These are phyloP conservation scores for Sphaceloma murrayae DNA, from an alignment of 2,329 filamentous ascomycete species.

Conservation along the genomic window DNA sequence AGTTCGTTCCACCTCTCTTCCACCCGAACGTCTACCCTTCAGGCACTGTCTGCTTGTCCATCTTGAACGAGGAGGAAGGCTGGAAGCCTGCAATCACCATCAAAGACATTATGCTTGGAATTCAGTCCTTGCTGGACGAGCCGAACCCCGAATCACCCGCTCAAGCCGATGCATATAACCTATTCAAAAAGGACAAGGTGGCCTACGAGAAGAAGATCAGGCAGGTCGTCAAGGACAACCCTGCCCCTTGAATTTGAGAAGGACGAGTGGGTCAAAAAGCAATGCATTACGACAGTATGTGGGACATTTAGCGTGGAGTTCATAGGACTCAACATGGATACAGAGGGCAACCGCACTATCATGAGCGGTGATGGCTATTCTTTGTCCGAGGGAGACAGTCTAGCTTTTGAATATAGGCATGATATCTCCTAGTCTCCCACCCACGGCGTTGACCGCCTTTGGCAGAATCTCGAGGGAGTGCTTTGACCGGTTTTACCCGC, in stretches of 20 bases:
- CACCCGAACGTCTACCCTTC: constrained; percentile 98
- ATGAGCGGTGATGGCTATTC: no score
- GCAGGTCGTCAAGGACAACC: constrained; percentile 82
- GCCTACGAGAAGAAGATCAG: constrained; percentile 86
- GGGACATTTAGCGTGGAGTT: constrained; percentile 13
- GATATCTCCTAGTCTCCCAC: no score
- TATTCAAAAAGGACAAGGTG: constrained; percentile 79
- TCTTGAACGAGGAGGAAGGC: constrained; percentile 94
- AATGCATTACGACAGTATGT: constrained; percentile 14
- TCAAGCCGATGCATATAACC: constrained; percentile 92
- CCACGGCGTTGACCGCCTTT: not conserved
- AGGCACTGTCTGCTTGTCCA: constrained; percentile 92
- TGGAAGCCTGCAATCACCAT: constrained; percentile 99
- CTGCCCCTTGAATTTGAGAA: constrained; percentile 48
- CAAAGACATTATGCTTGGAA: constrained; percentile 92
- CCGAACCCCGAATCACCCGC: constrained; percentile 95
- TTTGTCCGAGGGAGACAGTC: no score
- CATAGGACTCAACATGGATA: no score
- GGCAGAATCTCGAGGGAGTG: not conserved
- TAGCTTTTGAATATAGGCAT: no score
- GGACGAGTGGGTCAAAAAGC: not conserved
- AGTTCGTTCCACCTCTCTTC: constrained; percentile 91
- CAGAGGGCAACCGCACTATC: no score
- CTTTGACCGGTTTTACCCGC: constrained; percentile 5
- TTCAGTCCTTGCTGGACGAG: constrained; percentile 90